A percentile compares a stretch with the other conserved stretches of the same genome.
Evolutionary conservation across 768 basidiomycete species (phyloP).

Genomic region (Tulasnella sp.): DNA sequence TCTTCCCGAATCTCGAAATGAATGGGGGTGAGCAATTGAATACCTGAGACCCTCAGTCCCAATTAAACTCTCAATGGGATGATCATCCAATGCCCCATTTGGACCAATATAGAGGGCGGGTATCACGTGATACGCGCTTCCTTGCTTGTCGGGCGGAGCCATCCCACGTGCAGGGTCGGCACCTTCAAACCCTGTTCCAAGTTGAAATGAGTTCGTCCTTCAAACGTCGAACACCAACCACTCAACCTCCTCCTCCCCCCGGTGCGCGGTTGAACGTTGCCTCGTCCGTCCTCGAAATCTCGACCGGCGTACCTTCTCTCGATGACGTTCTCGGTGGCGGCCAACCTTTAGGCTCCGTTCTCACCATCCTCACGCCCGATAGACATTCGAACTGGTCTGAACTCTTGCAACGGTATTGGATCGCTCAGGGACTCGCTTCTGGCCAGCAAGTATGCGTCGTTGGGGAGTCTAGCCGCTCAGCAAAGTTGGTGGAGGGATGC

Average conservation of each 20-base stretch:
- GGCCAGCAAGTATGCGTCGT: constrained; percentile 68
- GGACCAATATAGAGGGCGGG: neutral
- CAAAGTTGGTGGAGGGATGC: constrained; percentile 59
- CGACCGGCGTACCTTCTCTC: constrained; percentile 86
- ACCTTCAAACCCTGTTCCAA: neutral
- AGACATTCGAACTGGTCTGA: constrained; percentile 39
- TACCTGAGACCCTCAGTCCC: too few species aligned
- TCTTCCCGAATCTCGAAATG: too few species aligned
- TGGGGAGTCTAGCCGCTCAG: constrained; percentile 47
- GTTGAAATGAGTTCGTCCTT: constrained; percentile 46
- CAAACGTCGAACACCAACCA: constrained; percentile 56
- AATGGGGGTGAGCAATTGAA: too few species aligned
- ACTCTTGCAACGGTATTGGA: constrained; percentile 63
- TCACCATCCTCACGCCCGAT: constrained; percentile 40
- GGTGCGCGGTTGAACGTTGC: constrained; percentile 16
- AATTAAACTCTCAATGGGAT: too few species aligned
- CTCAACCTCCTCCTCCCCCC: constrained; percentile 40
- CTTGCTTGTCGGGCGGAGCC: neutral
- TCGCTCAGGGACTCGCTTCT: constrained; percentile 76
- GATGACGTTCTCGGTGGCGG: constrained; percentile 95
- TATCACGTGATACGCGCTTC: neutral
- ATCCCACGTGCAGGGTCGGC: neutral
- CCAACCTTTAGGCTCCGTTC: constrained; percentile 50
- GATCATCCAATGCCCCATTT: neutral
- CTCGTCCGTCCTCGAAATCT: constrained; percentile 41